A percentile compares a stretch with the other conserved stretches of the same genome.
Evolutionary conservation across 2,329 filamentous ascomycete species (phyloP).

Genomic region (Anthostomella pinea): DNA sequence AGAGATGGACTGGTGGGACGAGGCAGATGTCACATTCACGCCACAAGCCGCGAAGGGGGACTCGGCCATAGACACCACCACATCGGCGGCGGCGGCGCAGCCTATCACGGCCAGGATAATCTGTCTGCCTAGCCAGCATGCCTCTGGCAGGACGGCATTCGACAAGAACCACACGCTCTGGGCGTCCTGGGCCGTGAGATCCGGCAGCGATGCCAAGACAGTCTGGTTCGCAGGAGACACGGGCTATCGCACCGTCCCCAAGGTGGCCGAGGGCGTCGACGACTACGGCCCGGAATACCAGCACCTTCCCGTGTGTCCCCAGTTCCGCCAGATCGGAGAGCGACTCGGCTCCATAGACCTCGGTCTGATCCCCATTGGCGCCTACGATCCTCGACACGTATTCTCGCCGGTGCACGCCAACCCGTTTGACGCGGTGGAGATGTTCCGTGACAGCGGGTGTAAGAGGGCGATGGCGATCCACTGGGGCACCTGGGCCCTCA

Average conservation of each 20-base stretch:
- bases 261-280: conserved; percentile 57
- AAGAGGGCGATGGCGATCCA: conserved; percentile 79
- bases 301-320: conserved; percentile 70
- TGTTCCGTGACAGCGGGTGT: conserved; percentile 82
- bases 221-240: conserved; percentile 91
- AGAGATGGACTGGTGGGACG: conserved; percentile 95
- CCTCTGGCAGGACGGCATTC: conserved; percentile 63
- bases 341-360: conserved; percentile 84
- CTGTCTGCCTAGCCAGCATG: conserved; percentile 84
- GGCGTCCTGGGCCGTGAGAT: conserved; percentile 80
- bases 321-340: conserved; percentile 79
- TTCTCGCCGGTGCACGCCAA: conserved; percentile 84
- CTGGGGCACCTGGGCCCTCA: conserved; percentile 89
- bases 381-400: conserved; percentile 69
- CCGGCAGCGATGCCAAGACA: conserved; percentile 60
- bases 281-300: conserved; percentile 69
- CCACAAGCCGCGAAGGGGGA: conserved; percentile 24
- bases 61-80: conserved; percentile 5
- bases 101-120: conserved; percentile 69
- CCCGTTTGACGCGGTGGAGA: conserved; percentile 83
- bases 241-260: conserved; percentile 77
- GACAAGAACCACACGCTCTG: conserved; percentile 79
- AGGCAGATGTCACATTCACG: conserved; percentile 65
- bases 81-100: conserved; percentile 28
- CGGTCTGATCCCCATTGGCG: conserved; percentile 89